These are phyloP conservation scores for Globisporangium rhizosaccharum DNA, from an alignment of 352 stramenopile genomes.

Conservation along the genomic window DNA sequence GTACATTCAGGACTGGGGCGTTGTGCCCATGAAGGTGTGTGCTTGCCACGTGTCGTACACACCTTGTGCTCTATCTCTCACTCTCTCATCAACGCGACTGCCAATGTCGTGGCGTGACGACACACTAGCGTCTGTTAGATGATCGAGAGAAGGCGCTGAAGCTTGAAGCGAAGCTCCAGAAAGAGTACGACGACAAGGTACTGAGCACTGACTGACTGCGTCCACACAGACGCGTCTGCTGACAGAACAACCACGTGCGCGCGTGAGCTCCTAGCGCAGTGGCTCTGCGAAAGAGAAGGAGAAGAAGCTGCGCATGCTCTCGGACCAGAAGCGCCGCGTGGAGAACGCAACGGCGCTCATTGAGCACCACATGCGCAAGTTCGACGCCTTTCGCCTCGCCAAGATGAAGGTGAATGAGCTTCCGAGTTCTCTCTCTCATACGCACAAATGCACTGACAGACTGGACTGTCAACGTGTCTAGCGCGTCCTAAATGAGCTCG, in stretches of 20 bases:
- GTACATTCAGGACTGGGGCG: conserved; percentile 79
- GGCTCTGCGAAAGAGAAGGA: conserved; percentile 62
- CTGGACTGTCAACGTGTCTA: conserved; percentile 22
- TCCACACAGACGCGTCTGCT: not conserved
- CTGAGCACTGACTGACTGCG: conserved; percentile 11
- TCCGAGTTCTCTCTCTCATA: not conserved
- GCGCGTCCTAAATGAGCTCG: conserved; percentile 42
- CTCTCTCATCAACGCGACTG: not conserved
- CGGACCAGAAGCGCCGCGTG: conserved; percentile 75
- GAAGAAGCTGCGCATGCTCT: conserved; percentile 77
- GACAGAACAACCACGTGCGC: not conserved
- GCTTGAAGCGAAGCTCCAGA: conserved; percentile 69
- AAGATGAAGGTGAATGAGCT: conserved; percentile 63
- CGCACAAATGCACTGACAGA: conserved; percentile 24
- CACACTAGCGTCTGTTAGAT: conserved; percentile 54
- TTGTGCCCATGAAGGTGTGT: conserved; percentile 73
- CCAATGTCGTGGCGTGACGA: not conserved
- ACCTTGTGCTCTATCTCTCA: not conserved
- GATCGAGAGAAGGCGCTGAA: conserved; percentile 80
- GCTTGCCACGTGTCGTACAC: not conserved
- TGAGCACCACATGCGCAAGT: conserved; percentile 66
- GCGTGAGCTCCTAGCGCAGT: conserved; percentile 21
- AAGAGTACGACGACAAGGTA: conserved; percentile 59
- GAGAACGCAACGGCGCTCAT: conserved; percentile 79
- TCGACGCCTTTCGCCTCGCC: conserved; percentile 61